Evolutionary conservation across 2,329 filamentous ascomycete species (phyloP), one percentile per base, ranked within the genome.

Genomic region (Nakataea oryzae): DNA sequence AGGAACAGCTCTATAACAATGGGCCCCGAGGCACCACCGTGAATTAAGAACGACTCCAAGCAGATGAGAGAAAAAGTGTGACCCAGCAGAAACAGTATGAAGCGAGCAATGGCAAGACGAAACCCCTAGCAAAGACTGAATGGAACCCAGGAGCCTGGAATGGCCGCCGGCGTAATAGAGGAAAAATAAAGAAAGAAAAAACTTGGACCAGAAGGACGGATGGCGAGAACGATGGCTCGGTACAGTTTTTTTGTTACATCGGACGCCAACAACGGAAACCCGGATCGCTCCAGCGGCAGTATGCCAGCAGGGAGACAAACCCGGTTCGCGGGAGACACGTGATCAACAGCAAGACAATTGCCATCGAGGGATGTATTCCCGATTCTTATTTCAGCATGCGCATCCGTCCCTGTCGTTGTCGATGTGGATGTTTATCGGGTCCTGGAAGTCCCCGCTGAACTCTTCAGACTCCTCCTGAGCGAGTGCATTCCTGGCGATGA

Each of bases 381-480:
- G 14, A 21, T n/a, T 21, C 17, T 9, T 50, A 21, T n/a, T 60
- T 83, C 83, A 99, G 80, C 95, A 99, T 70, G 93, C 87, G 76
- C 95, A 99, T 63, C 93, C 92, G 71, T 96, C 91, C 70, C 91
- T 87, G 70, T 96, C 91, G 74, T 91, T 92, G 77, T 96, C 93
- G 69, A 97, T 90, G 76, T 96, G 91, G 74, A 99, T 97, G 75
- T 96, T 96, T 78, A 99, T 97, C 60, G 93, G 93, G 74, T 97
- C 95, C 71, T 92, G 91, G 80, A 96, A 99, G 74, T 97, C 95
- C 64, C 92, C 92, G 74, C 90, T 96, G 77, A 96, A 99, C 75
- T 99, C 95, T 74, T 97, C 93, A 1, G 93, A 93, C 77, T 97
- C 95, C 78, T 99, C 95, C 77, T 99, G 95, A 24, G 91, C 90